phyloP scores from a whole-genome alignment of 805 yeast genomes.

The Teunomyces stri region DNA sequence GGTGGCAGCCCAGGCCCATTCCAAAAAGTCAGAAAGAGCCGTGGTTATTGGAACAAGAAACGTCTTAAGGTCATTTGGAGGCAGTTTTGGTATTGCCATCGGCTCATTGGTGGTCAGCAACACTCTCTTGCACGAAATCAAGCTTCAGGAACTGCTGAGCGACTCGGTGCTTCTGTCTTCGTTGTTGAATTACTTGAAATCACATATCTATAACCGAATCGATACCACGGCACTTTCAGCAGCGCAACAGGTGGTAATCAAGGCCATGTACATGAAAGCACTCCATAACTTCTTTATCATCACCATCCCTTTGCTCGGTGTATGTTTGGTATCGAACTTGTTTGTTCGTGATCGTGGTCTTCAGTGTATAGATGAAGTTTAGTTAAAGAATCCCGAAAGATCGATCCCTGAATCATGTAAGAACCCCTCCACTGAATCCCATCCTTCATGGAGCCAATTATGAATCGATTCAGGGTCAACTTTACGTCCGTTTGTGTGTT shows the following conservation, averaged over 20 bases:
- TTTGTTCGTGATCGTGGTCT: constrained; percentile 36
- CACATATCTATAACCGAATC: constrained; percentile 24
- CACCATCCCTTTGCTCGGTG: constrained; percentile 32
- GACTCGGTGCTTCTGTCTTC: constrained; percentile 5
- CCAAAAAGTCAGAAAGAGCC: constrained; percentile 30
- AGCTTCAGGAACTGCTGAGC: constrained; percentile 5
- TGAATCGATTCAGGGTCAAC: constrained; percentile 1
- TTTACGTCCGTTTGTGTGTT: background rate
- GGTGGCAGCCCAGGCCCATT: constrained; percentile 27
- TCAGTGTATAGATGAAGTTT: constrained; percentile 33
- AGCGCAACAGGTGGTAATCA: constrained; percentile 21
- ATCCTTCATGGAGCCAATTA: constrained; percentile 2
- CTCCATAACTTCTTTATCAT: constrained; percentile 33
- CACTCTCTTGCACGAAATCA: constrained; percentile 19
- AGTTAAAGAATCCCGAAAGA: background rate
- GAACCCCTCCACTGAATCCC: constrained; percentile 1
- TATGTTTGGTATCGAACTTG: constrained; percentile 29
- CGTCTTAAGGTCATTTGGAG: constrained; percentile 34
- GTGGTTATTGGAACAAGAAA: constrained; percentile 34
- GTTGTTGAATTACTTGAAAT: constrained; percentile 19
- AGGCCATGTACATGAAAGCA: constrained; percentile 29
- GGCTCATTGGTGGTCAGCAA: constrained; percentile 28
- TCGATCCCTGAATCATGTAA: constrained; percentile 6
- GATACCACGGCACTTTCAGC: constrained; percentile 16
- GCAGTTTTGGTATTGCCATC: constrained; percentile 33